Percentiles rank a stretch among this genome's conserved stretches.
phyloP scores from a whole-genome alignment of 1,284 basidiomycete genomes.

The Rhodofomes roseus region DNA sequence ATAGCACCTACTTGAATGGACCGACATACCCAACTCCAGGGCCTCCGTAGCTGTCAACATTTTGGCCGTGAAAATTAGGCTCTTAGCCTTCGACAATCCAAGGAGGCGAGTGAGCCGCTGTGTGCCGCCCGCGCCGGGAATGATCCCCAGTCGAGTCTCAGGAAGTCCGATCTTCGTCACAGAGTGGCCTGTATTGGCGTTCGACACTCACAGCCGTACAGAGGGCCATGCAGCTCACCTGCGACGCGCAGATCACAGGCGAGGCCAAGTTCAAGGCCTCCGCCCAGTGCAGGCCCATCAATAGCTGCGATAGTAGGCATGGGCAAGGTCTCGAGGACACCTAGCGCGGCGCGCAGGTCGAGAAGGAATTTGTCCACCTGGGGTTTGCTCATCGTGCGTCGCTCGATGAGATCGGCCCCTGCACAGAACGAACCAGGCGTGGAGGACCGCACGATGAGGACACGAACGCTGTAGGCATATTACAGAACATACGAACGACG shows the following conservation, averaged over 20 bases:
- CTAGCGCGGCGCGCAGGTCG: slow-evolving; percentile 71
- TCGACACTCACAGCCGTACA: neutral
- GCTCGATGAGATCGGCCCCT: slow-evolving; percentile 87
- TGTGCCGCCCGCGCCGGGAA: slow-evolving; percentile 94
- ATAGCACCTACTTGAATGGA: no score
- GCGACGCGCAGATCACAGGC: slow-evolving; percentile 89
- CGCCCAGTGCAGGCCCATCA: slow-evolving; percentile 90
- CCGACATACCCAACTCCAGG: slow-evolving; percentile 61
- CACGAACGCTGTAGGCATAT: slow-evolving; percentile 52
- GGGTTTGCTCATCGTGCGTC: slow-evolving; percentile 72
- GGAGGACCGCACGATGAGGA: slow-evolving; percentile 77
- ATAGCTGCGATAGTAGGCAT: slow-evolving; percentile 91
- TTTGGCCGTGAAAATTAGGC: slow-evolving; percentile 80
- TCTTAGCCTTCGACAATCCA: slow-evolving; percentile 82
- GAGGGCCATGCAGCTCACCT: no score
- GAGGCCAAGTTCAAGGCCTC: slow-evolving; percentile 84
- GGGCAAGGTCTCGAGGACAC: slow-evolving; percentile 73
- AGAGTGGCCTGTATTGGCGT: slow-evolving; percentile 35
- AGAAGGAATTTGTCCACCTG: slow-evolving; percentile 81
- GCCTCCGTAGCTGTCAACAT: slow-evolving; percentile 68
- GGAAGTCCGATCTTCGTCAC: slow-evolving; percentile 82
- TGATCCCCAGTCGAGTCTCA: slow-evolving; percentile 86
- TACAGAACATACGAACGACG: no score
- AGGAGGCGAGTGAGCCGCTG: slow-evolving; percentile 82
- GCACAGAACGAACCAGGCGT: slow-evolving; percentile 83